phyloP scores from a whole-genome alignment of 1,284 basidiomycete species.

The Heterobasidion annosum region DNA sequence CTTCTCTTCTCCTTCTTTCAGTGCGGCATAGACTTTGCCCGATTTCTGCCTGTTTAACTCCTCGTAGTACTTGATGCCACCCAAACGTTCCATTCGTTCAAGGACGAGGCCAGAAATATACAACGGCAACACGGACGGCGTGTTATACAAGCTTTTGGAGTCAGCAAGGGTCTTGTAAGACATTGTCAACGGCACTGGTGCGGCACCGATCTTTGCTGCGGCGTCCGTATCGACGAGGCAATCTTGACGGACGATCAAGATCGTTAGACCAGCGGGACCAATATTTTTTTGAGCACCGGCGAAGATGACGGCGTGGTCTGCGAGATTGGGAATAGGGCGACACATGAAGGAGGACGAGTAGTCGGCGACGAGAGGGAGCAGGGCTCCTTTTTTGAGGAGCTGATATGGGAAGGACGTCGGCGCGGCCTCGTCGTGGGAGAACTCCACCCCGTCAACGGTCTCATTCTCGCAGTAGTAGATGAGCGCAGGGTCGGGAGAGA shows the following conservation, averaged over 20 bases:
- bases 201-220: slow-evolving; percentile 66
- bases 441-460: slow-evolving; percentile 96
- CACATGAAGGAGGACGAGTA: slow-evolving; percentile 98
- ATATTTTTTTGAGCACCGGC: slow-evolving; percentile 99
- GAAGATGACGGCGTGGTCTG: slow-evolving; percentile 88
- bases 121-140: slow-evolving; percentile 88
- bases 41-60: slow-evolving; percentile 66
- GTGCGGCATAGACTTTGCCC: slow-evolving; percentile 60
- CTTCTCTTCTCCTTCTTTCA: slow-evolving; percentile 64
- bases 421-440: slow-evolving; percentile 45
- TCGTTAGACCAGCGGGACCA: slow-evolving; percentile 89
- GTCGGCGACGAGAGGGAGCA: slow-evolving; percentile 87
- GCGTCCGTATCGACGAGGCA: slow-evolving; percentile 84
- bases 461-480: slow-evolving; percentile 99
- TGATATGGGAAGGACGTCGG: slow-evolving; percentile 82
- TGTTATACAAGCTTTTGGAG: slow-evolving; percentile 86
- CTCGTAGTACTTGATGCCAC: slow-evolving; percentile 68
- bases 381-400: slow-evolving; percentile 40
- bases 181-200: slow-evolving; percentile 72
- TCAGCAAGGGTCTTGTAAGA: slow-evolving; percentile 85
- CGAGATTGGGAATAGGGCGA: slow-evolving; percentile 82
- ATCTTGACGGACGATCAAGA: slow-evolving; percentile 90
- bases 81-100: slow-evolving; percentile 55
- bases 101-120: slow-evolving; percentile 91
- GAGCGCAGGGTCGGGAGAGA: slow-evolving; percentile 76